Conservation (phyloP, 148 eudicot species). For the Rheum nobile region DNA sequence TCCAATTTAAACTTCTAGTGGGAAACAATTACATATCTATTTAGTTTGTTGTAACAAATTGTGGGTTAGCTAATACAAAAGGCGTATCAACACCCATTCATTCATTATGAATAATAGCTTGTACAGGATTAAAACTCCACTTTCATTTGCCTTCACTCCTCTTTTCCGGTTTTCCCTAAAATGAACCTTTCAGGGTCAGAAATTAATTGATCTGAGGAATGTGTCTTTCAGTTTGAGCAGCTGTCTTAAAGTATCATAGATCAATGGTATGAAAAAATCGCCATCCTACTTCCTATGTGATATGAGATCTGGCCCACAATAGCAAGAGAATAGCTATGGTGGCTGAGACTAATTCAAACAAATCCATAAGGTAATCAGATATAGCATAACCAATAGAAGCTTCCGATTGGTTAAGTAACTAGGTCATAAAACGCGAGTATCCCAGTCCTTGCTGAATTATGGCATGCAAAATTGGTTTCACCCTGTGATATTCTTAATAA, state of each 20-base stretch:
- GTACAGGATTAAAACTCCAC: not conserved
- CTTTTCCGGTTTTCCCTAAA: not conserved
- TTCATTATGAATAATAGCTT: not conserved
- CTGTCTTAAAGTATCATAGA: not conserved
- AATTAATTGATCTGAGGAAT: not conserved
- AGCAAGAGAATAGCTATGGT: not conserved
- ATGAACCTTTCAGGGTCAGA: not conserved
- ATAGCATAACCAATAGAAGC: not conserved
- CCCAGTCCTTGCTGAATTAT: not conserved
- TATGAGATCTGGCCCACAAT: not conserved
- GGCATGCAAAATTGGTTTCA: not conserved
- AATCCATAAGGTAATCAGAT: not conserved
- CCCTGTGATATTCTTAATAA: not conserved
- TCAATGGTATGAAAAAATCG: not conserved
- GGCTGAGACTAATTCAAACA: not conserved
- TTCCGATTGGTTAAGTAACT: not conserved
- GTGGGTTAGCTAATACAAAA: not conserved
- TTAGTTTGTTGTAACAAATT: not conserved
- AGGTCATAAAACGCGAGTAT: not conserved
- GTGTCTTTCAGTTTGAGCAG: not conserved
- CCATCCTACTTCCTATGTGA: not conserved
- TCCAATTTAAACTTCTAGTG: not conserved
- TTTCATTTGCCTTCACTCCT: not conserved
- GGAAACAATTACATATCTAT: not conserved
- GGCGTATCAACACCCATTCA: not conserved